A percentile compares a stretch with the other conserved stretches of the same genome.
These are phyloP conservation scores for Davidsoniella neocaledoniae DNA, from an alignment of 2,329 filamentous ascomycete species.

Conservation along the genomic window DNA sequence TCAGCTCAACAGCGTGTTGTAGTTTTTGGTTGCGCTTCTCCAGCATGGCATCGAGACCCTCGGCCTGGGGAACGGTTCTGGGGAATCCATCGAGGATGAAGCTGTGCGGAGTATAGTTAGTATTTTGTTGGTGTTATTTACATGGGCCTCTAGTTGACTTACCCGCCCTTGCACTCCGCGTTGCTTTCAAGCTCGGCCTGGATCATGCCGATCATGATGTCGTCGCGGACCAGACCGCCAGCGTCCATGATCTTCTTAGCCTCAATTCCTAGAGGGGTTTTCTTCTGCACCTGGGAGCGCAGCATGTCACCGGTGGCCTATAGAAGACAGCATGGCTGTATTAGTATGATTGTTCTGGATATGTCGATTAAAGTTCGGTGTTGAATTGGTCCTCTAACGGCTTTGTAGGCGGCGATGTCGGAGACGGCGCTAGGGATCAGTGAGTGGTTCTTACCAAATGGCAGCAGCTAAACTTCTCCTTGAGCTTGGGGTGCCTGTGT, in stretches of 20 bases:
- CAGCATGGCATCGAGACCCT: constrained; percentile 91
- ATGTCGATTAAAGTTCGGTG: neutral
- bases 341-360: neutral
- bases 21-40: constrained; percentile 60
- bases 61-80: constrained; percentile 85
- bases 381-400: neutral
- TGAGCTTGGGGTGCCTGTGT: constrained; percentile 96
- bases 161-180: constrained; percentile 93
- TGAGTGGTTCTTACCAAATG: constrained; percentile 54
- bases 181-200: constrained; percentile 91
- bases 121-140: neutral
- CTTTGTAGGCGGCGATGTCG: constrained; percentile 14
- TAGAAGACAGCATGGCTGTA: neutral
- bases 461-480: constrained; percentile 94
- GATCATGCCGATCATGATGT: constrained; percentile 99
- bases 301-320: constrained; percentile 98
- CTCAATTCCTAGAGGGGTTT: constrained; percentile 83
- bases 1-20: constrained; percentile 87
- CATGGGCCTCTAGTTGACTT: constrained; percentile 20
- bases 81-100: constrained; percentile 99
- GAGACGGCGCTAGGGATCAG: no score
- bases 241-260: constrained; percentile 99
- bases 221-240: constrained; percentile 91
- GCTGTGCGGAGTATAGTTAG: constrained; percentile 29
- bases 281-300: constrained; percentile 92